Percentiles rank a stretch among this genome's conserved stretches.
Conservation (phyloP, 495 filamentous ascomycete genomes). For the Oleoguttula mirabilis region DNA sequence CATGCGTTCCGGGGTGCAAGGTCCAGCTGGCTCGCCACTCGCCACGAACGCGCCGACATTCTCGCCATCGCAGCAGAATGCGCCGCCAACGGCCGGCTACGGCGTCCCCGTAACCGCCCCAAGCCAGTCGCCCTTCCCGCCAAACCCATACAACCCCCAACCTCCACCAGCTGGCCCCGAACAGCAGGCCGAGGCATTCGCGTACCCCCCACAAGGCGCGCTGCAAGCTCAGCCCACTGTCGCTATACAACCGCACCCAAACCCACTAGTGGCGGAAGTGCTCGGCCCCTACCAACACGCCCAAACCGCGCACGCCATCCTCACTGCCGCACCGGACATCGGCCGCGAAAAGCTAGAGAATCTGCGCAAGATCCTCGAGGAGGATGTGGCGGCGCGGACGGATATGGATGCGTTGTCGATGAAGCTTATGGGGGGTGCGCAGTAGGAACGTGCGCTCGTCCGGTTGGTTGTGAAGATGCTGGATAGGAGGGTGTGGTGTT, state of each 20-base stretch:
- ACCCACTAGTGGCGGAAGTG: conserved; percentile 18
- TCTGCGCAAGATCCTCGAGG: conserved; percentile 24
- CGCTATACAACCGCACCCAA: conserved; percentile 6
- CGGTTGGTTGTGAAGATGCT: too few relatives aligned
- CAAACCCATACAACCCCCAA: conserved; percentile 10
- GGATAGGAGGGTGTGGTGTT: too few relatives aligned
- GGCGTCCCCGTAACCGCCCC: not conserved
- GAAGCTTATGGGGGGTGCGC: too few relatives aligned
- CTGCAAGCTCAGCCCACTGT: too few relatives aligned
- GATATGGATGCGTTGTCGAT: conserved; percentile 20
- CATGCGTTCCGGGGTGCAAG: conserved; percentile 5
- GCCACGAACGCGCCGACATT: conserved; percentile 9
- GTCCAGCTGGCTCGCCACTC: conserved; percentile 16
- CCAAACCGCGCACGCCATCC: conserved; percentile 19
- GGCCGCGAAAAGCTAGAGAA: conserved; percentile 20
- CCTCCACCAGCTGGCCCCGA: conserved; percentile 4
- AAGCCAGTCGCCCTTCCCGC: conserved; percentile 2
- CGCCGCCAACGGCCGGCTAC: conserved; percentile 12
- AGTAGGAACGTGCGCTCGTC: not conserved
- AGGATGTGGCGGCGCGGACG: conserved; percentile 19
- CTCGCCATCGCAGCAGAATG: conserved; percentile 13
- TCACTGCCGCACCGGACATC: conserved; percentile 19
- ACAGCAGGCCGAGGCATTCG: not conserved
- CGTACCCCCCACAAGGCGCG: not conserved
- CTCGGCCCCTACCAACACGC: conserved; percentile 22